Percentiles rank a stretch among this genome's conserved stretches.
Conservation (phyloP, 805 yeast genomes). For the Vanderwaltozyma yarrowii region DNA sequence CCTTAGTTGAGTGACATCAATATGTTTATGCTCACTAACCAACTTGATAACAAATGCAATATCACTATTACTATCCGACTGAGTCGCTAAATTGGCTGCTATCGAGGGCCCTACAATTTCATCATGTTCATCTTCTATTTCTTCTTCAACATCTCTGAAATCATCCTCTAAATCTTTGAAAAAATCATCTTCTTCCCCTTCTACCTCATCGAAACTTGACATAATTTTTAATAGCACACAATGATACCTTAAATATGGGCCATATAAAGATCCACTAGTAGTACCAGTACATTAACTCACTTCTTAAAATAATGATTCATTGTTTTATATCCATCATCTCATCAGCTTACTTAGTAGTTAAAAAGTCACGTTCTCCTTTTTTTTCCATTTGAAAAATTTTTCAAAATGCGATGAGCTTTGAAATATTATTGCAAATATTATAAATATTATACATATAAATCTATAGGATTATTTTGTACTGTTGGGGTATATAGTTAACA, state of each 20-base stretch:
- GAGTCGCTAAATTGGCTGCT: no score
- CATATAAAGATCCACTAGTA: neutral
- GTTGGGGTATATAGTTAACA: no score
- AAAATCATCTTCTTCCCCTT: slow-evolving; percentile 11
- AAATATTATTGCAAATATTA: no score
- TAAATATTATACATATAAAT: no score
- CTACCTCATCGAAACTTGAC: slow-evolving; percentile 3
- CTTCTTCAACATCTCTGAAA: slow-evolving; percentile 14
- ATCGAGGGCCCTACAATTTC: neutral
- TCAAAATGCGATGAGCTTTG: slow-evolving; percentile 8
- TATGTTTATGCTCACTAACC: neutral
- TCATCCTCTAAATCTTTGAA: slow-evolving; percentile 29
- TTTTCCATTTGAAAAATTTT: neutral
- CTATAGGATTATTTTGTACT: no score
- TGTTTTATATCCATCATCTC: no score
- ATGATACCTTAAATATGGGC: neutral
- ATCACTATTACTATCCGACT: neutral
- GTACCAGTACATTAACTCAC: neutral
- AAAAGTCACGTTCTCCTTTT: neutral
- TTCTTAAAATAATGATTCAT: no score
- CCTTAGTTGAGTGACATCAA: neutral
- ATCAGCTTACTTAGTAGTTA: neutral
- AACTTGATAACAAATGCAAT: neutral
- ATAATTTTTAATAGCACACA: no score
- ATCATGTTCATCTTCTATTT: slow-evolving; percentile 6